phyloP scores from a whole-genome alignment of 768 basidiomycete genomes.

The Mycena galericulata region DNA sequence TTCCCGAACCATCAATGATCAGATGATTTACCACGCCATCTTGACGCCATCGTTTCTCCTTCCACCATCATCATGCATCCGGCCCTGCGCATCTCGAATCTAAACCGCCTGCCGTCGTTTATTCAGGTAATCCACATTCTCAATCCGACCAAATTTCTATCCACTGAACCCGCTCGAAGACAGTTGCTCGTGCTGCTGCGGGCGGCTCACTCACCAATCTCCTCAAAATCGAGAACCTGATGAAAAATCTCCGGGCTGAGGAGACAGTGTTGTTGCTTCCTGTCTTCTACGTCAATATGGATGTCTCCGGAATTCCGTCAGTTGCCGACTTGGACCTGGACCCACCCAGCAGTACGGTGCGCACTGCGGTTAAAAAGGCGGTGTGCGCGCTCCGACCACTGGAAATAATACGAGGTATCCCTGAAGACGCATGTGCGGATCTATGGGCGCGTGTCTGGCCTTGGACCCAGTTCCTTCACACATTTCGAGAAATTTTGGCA shows the following conservation, averaged over 20 bases:
- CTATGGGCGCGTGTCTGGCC: background rate
- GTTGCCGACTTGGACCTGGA: background rate
- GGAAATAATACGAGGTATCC: background rate
- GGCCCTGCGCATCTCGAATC: background rate
- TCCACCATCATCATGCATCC: background rate
- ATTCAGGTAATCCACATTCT: background rate
- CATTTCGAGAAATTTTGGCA: background rate
- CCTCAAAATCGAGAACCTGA: background rate
- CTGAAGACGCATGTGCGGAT: background rate
- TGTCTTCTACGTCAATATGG: background rate
- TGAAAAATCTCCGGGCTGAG: background rate
- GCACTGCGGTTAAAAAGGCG: background rate
- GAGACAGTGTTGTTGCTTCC: background rate
- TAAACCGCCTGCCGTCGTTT: background rate
- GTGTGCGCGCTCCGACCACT: background rate
- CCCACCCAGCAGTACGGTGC: background rate
- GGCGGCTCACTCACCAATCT: background rate
- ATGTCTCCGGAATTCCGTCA: background rate
- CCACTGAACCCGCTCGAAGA: background rate
- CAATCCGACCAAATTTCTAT: background rate
- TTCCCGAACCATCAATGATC: too few relatives aligned
- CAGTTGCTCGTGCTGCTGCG: background rate
- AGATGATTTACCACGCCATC: too few relatives aligned
- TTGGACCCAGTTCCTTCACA: background rate
- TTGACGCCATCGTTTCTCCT: too few relatives aligned